These are phyloP conservation scores for Nemania diffusa DNA, from an alignment of 2,329 filamentous ascomycete species.

Conservation along the genomic window DNA sequence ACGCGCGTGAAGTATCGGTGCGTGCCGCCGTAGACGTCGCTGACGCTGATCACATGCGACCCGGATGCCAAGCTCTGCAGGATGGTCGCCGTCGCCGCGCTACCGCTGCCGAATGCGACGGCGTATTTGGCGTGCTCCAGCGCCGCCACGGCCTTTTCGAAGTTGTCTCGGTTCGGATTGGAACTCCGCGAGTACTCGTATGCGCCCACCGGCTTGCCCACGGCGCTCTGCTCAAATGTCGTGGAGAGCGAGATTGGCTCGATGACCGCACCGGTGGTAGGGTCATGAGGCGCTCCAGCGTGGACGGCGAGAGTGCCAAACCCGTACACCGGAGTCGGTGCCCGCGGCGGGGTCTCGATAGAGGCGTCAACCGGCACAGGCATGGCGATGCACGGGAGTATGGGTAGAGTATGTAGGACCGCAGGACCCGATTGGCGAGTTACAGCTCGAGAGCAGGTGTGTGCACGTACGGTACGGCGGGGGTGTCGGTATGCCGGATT, in stretches of 20 bases:
- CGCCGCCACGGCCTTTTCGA: conserved; percentile 89
- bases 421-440: not conserved
- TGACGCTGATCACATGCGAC: conserved; percentile 94
- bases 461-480: not conserved
- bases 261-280: conserved; percentile 92
- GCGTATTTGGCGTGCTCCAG: conserved; percentile 94
- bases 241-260: conserved; percentile 95
- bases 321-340: conserved; percentile 77
- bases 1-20: conserved; percentile 99
- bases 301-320: conserved; percentile 97
- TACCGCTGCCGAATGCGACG: conserved; percentile 93
- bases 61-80: conserved; percentile 91
- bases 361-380: conserved; percentile 50
- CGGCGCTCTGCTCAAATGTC: conserved; percentile 90
- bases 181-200: conserved; percentile 95
- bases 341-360: conserved; percentile 78
- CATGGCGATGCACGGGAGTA: conserved; percentile 32
- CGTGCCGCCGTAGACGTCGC: conserved; percentile 97
- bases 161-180: conserved; percentile 96
- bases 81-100: conserved; percentile 91
- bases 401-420: not conserved
- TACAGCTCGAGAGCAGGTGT: not conserved
- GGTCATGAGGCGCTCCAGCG: conserved; percentile 90
- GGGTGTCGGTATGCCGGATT: not conserved
- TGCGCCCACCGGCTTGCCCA: conserved; percentile 85